Percentiles rank a stretch among this genome's conserved stretches.
These are phyloP conservation scores for Salvia rosmarinus DNA, from an alignment of 257 asterid genomes.

Conservation along the genomic window DNA sequence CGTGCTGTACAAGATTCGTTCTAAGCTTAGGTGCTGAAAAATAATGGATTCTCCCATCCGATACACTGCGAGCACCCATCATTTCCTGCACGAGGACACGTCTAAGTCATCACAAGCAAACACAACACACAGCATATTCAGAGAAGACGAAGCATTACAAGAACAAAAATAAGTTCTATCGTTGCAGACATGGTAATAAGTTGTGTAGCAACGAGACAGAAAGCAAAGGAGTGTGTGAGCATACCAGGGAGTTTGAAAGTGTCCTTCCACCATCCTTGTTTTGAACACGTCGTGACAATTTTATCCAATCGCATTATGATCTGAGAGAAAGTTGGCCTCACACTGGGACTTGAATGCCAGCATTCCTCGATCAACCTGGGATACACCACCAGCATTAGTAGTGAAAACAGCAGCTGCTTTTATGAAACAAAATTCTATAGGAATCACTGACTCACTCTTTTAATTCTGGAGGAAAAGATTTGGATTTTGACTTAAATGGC, in stretches of 20 bases:
- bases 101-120: neutral
- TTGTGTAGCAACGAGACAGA: neutral
- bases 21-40: neutral
- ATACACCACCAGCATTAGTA: conserved; percentile 12
- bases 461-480: conserved; percentile 72
- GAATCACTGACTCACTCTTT: conserved; percentile 62
- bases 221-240: neutral
- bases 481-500: conserved; percentile 74
- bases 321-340: conserved; percentile 76
- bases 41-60: neutral
- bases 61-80: neutral
- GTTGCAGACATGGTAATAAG: no score
- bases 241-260: conserved; percentile 94
- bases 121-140: neutral
- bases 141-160: no score
- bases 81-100: conserved; percentile 40
- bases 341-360: conserved; percentile 64
- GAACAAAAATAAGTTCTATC: no score
- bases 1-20: conserved; percentile 18
- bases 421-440: neutral
- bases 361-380: conserved; percentile 90
- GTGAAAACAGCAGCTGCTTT: neutral
- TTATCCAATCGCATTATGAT: conserved; percentile 71
- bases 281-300: conserved; percentile 68
- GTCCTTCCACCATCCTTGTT: conserved; percentile 98